A percentile compares a stretch with the other conserved stretches of the same genome.
Conservation (phyloP, 1,284 basidiomycete species). For the Boletus smithii region DNA sequence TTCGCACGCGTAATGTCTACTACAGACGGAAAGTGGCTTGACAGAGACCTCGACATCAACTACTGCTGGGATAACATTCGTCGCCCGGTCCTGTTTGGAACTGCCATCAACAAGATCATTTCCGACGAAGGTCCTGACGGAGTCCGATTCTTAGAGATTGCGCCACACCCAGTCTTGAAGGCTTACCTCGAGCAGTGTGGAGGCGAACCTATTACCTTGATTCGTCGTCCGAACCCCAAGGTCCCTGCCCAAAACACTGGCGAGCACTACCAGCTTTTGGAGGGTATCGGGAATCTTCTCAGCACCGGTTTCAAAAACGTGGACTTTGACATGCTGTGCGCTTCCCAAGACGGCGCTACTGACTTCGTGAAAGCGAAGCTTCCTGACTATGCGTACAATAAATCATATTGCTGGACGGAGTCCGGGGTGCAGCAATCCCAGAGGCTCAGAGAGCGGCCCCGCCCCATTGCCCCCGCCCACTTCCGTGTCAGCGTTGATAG, state of each 20-base stretch:
- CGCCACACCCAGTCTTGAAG: slow-evolving; percentile 32
- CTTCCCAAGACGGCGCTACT: slow-evolving; percentile 15
- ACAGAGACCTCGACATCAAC: slow-evolving; percentile 27
- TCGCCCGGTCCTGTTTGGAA: slow-evolving; percentile 31
- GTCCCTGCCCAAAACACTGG: slow-evolving; percentile 29
- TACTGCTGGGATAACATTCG: slow-evolving; percentile 35
- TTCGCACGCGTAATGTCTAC: slow-evolving; percentile 32
- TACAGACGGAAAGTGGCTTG: slow-evolving; percentile 32
- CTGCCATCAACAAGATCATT: slow-evolving; percentile 30
- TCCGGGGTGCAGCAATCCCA: slow-evolving; percentile 20
- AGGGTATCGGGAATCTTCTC: slow-evolving; percentile 29
- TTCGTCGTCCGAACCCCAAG: slow-evolving; percentile 31
- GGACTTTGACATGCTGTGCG: slow-evolving; percentile 24
- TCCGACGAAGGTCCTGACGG: slow-evolving; percentile 29
- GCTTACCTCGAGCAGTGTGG: slow-evolving; percentile 33
- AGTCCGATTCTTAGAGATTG: slow-evolving; percentile 29
- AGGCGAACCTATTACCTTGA: slow-evolving; percentile 26
- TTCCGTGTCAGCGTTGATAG: slow-evolving; percentile 29
- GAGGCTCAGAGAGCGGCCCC: slow-evolving; percentile 23
- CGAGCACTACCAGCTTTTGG: slow-evolving; percentile 31
- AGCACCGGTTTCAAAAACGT: slow-evolving; percentile 27
- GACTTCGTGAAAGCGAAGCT: slow-evolving; percentile 16
- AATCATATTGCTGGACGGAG: slow-evolving; percentile 22
- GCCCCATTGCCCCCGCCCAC: slow-evolving; percentile 21
- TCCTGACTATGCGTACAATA: slow-evolving; percentile 20